Evolutionary conservation across 2,329 filamentous ascomycete genomes (phyloP).

Genomic region (Calonectria honghensis): DNA sequence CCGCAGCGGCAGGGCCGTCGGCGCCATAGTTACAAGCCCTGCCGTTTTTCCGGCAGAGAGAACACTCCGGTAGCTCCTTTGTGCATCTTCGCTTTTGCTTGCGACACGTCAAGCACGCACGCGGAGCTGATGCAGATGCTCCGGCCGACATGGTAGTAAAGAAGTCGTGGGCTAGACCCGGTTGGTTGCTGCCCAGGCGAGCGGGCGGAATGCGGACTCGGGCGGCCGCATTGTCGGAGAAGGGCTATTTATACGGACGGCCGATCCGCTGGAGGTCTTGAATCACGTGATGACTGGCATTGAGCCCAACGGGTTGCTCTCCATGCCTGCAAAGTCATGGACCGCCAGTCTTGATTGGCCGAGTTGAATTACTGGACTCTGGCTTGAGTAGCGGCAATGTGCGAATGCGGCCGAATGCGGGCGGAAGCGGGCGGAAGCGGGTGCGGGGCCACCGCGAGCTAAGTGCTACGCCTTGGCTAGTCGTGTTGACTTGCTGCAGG

Average conservation of each 20-base stretch:
- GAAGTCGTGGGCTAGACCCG: background rate
- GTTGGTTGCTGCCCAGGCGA: background rate
- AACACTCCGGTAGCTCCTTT: conserved; percentile 25
- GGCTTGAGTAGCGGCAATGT: background rate
- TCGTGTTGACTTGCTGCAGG: background rate
- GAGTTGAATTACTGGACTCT: background rate
- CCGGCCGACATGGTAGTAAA: background rate
- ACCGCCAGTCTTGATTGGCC: too few species aligned
- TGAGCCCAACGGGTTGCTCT: background rate
- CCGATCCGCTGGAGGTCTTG: too few species aligned
- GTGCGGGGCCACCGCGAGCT: background rate
- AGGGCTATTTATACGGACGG: background rate
- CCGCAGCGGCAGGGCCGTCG: background rate
- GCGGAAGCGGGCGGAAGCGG: background rate
- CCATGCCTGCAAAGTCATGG: too few species aligned
- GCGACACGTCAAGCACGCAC: conserved; percentile 24
- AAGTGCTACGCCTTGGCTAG: background rate
- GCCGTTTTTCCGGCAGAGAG: conserved; percentile 8
- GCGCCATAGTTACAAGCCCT: background rate
- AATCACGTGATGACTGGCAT: background rate
- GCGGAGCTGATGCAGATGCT: background rate
- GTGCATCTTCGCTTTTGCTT: conserved; percentile 37
- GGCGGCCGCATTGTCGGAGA: conserved; percentile 1
- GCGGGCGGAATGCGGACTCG: conserved; percentile 9
- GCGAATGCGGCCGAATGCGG: background rate